Base-by-base conservation (phyloP, 2,329 filamentous ascomycete genomes). In the Pseudopithomyces chartarum region DNA sequence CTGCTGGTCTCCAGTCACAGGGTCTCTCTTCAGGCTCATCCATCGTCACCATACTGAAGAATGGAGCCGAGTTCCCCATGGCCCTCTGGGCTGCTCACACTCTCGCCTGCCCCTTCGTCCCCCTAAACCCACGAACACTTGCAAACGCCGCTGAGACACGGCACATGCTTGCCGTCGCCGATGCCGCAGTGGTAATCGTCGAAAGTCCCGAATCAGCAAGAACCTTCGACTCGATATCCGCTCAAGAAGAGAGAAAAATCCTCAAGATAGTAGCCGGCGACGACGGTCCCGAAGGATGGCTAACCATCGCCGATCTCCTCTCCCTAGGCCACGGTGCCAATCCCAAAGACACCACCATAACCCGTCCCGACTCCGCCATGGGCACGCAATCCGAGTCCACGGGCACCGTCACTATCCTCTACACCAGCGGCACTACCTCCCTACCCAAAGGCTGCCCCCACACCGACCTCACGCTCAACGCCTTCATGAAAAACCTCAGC, bases 61-160 rank as follows among this genome's bases (percentile, higher is more conserved):
- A 51, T 33, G 48, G 48, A 2, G 38, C 22, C 38, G 48, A 51
- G 38, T 51, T 51, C 15, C 48, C 48, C 2, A 32, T 51, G 38
- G 48, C 48, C 20, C 42, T 51, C 11, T 51, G 48, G 48, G 48
- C 48, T 38, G 48, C 48, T 42, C 48, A 51, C 23, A 51, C 17
- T n/a, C 34, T 51, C 22, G 48, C 33, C 32, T 42, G 48, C n/a
- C 48, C 48, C 3, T 51, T 51, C 17, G 48, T 51, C 11, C 48
- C 48, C 6, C 36, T 51, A 4, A 51, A 40, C 17, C 36, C 48
- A 22, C 48, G 48, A 26, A 51, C 34, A 4, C 48, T 51, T 26
- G 36, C 48, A 33, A 51, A 51, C 10, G 38, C 38, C n/a, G 34
- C 22, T 4, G 36, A 51, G 26, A 51, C 48, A 20, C 22, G 38